These are phyloP conservation scores for Thuja plicata DNA, from an alignment of 83 land plant species.

Conservation along the genomic window DNA sequence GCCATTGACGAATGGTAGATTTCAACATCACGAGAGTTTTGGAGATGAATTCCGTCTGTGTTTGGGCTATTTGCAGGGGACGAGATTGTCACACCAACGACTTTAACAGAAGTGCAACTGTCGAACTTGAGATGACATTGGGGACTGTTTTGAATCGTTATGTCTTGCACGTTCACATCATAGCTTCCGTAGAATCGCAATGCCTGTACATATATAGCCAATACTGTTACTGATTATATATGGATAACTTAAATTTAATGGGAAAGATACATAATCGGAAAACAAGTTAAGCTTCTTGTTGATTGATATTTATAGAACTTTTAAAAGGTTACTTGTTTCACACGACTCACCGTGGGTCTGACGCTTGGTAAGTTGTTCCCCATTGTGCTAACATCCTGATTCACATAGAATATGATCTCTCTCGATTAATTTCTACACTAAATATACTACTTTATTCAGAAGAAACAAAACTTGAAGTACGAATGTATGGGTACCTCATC, in stretches of 20 bases:
- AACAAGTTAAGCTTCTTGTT: neutral
- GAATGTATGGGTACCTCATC: neutral
- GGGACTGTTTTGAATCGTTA: conserved; percentile 44
- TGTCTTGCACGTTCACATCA: conserved; percentile 36
- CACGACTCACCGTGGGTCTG: neutral
- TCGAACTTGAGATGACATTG: conserved; percentile 56
- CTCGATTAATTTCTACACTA: too few species aligned
- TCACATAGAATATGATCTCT: neutral
- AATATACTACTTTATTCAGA: neutral
- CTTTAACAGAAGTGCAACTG: conserved; percentile 34
- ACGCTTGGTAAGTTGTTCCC: neutral
- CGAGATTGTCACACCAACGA: neutral
- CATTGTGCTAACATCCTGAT: neutral
- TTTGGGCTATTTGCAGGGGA: neutral
- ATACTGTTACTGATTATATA: neutral
- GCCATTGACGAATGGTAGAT: neutral
- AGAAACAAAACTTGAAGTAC: too few species aligned
- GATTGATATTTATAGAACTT: too few species aligned
- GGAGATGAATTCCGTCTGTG: conserved; percentile 6
- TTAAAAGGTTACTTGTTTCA: neutral
- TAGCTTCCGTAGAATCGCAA: conserved; percentile 47
- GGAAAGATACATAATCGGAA: too few species aligned
- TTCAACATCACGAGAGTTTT: neutral
- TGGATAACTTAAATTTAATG: neutral
- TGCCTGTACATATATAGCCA: conserved; percentile 20